phyloP scores from a whole-genome alignment of 2,329 filamentous ascomycete genomes.

The Phialophora verrucosa region DNA sequence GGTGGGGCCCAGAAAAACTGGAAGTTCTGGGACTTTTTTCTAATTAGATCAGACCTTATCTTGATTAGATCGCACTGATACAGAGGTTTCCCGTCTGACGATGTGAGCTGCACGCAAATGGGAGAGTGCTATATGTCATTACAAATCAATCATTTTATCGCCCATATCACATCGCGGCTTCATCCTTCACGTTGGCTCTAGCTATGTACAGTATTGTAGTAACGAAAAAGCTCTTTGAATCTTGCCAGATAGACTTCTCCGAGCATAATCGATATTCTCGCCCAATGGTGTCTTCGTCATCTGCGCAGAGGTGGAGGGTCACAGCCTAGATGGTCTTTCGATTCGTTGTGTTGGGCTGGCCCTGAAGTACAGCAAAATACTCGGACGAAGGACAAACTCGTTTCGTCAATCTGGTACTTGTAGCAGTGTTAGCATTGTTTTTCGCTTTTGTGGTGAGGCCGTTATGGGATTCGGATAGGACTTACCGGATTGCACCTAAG shows the following conservation, averaged over 20 bases:
- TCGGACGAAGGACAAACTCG: background rate
- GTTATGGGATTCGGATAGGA: background rate
- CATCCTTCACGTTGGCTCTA: background rate
- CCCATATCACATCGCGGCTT: background rate
- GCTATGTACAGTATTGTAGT: background rate
- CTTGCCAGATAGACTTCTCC: background rate
- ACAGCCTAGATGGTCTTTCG: background rate
- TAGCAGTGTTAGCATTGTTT: background rate
- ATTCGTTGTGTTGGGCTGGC: background rate
- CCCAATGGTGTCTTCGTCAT: background rate
- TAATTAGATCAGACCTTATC: slow-evolving; percentile 11
- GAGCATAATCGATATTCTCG: background rate
- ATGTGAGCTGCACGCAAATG: too few species aligned
- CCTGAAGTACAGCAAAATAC: background rate
- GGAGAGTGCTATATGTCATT: background rate
- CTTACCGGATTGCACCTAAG: background rate
- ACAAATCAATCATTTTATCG: background rate
- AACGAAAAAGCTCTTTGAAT: background rate
- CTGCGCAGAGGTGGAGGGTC: background rate
- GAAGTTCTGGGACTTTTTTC: background rate
- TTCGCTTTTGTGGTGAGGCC: background rate
- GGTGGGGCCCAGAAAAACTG: slow-evolving; percentile 12
- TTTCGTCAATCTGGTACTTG: background rate
- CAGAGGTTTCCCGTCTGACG: background rate
- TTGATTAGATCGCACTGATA: background rate